These are phyloP conservation scores for Ammopiptanthus mongolicus DNA, from an alignment of 306 rosid genomes.

Conservation along the genomic window DNA sequence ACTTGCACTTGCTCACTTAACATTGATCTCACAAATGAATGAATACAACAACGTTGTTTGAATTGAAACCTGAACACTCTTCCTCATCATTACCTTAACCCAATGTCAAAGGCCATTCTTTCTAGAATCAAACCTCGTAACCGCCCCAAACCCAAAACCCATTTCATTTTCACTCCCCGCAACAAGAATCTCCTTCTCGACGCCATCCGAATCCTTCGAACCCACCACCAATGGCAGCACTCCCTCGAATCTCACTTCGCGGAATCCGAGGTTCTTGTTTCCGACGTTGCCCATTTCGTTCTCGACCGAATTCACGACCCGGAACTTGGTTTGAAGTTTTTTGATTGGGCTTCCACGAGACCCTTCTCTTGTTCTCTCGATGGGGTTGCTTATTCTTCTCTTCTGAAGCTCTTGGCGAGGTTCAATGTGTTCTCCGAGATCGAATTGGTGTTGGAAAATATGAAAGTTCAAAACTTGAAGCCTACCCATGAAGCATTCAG, in stretches of 20 bases:
- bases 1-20: not conserved
- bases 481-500: constrained; percentile 56
- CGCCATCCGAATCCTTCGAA: constrained; percentile 50
- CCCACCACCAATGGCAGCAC: constrained; percentile 45
- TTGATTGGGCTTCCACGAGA: constrained; percentile 56
- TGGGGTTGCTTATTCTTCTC: constrained; percentile 57
- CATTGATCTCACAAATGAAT: constrained; percentile 3
- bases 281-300: constrained; percentile 73
- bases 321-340: constrained; percentile 62
- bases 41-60: not conserved
- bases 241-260: constrained; percentile 50
- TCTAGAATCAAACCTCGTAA: constrained; percentile 61
- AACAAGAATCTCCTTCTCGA: constrained; percentile 37
- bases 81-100: not conserved
- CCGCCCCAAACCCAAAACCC: constrained; percentile 10
- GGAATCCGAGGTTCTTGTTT: constrained; percentile 40
- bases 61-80: not conserved
- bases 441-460: constrained; percentile 34
- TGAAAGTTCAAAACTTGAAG: constrained; percentile 36
- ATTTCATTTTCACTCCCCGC: constrained; percentile 18
- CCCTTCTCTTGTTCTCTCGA: constrained; percentile 42
- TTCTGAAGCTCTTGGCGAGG: constrained; percentile 57
- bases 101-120: constrained; percentile 68
- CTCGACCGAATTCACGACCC: constrained; percentile 54
- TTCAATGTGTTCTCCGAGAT: constrained; percentile 52